Conservation (phyloP, 2,329 filamentous ascomycete species). For the Fusarium agapanthi region DNA sequence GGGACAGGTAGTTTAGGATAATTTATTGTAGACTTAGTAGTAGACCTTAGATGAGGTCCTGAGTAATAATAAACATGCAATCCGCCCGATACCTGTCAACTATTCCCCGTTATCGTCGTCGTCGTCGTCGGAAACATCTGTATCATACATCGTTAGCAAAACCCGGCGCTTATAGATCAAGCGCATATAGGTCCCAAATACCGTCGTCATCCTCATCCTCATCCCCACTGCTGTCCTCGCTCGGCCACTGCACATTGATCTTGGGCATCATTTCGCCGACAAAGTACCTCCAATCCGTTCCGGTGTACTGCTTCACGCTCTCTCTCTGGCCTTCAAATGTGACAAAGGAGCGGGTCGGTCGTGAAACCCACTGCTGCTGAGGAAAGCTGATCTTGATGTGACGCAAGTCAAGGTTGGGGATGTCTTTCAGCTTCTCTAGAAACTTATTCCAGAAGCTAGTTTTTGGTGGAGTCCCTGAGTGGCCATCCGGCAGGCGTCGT, state of each 20-base stretch:
- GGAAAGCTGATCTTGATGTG: slow-evolving; percentile 46
- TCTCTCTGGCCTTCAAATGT: slow-evolving; percentile 16
- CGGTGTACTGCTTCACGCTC: slow-evolving; percentile 41
- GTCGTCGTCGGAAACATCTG: slow-evolving; percentile 15
- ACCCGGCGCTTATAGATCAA: slow-evolving; percentile 32
- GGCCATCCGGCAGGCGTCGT: slow-evolving; percentile 10
- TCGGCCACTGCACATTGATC: slow-evolving; percentile 19
- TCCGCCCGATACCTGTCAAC: not conserved
- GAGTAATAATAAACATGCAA: not conserved
- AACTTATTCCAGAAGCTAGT: slow-evolving; percentile 52
- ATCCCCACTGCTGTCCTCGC: slow-evolving; percentile 20
- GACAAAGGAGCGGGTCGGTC: slow-evolving; percentile 5
- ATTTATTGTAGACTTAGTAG: not conserved
- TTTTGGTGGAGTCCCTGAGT: slow-evolving; percentile 11
- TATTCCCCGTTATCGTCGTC: slow-evolving; percentile 1
- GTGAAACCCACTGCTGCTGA: slow-evolving; percentile 38
- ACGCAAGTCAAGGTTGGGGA: slow-evolving; percentile 46
- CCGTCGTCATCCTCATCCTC: slow-evolving; percentile 35
- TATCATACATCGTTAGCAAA: slow-evolving; percentile 25
- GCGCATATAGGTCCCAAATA: slow-evolving; percentile 43
- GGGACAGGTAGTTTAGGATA: not conserved
- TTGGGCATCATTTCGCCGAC: slow-evolving; percentile 42
- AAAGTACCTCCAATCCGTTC: slow-evolving; percentile 49
- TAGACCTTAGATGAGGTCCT: not conserved
- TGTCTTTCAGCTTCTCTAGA: slow-evolving; percentile 46